A percentile compares a stretch with the other conserved stretches of the same genome.
Evolutionary conservation across 805 yeast genomes (phyloP).

Genomic region (Metschnikowia similis): DNA sequence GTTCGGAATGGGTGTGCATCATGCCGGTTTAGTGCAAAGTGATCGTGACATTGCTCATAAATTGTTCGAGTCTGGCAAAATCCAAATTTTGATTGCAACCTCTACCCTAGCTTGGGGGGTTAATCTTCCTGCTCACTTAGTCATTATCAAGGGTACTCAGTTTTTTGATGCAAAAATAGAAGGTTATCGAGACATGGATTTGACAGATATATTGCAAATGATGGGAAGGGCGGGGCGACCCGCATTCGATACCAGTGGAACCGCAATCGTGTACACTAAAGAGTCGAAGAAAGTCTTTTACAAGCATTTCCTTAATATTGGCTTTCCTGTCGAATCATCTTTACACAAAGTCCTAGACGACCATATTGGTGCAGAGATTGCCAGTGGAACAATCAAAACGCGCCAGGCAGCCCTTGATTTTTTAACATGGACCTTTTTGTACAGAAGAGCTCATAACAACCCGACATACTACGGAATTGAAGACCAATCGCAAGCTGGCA

Average conservation of each 20-base stretch:
- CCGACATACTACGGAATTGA: slow-evolving; percentile 75
- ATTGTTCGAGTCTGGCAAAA: slow-evolving; percentile 63
- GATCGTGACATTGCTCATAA: slow-evolving; percentile 70
- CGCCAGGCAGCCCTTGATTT: slow-evolving; percentile 72
- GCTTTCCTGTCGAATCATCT: slow-evolving; percentile 80
- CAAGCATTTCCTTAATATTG: slow-evolving; percentile 72
- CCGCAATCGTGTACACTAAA: slow-evolving; percentile 63
- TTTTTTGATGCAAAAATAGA: slow-evolving; percentile 46
- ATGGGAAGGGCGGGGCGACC: slow-evolving; percentile 87
- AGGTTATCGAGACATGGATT: slow-evolving; percentile 66
- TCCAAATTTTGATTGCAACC: slow-evolving; percentile 72
- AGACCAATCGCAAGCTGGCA: slow-evolving; percentile 53
- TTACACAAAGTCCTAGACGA: slow-evolving; percentile 72
- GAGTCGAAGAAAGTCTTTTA: slow-evolving; percentile 71
- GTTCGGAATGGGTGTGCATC: slow-evolving; percentile 72
- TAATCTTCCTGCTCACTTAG: slow-evolving; percentile 47
- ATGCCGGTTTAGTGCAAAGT: slow-evolving; percentile 73
- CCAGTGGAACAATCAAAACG: slow-evolving; percentile 61
- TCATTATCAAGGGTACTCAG: slow-evolving; percentile 68
- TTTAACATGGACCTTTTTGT: slow-evolving; percentile 71
- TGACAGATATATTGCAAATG: slow-evolving; percentile 78
- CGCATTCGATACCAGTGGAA: slow-evolving; percentile 74
- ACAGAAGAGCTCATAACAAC: slow-evolving; percentile 69
- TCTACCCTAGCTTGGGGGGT: slow-evolving; percentile 87
- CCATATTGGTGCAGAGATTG: slow-evolving; percentile 77